These are phyloP conservation scores for Fusarium guadeloupense DNA, from an alignment of 2,329 filamentous ascomycete genomes.

Conservation along the genomic window DNA sequence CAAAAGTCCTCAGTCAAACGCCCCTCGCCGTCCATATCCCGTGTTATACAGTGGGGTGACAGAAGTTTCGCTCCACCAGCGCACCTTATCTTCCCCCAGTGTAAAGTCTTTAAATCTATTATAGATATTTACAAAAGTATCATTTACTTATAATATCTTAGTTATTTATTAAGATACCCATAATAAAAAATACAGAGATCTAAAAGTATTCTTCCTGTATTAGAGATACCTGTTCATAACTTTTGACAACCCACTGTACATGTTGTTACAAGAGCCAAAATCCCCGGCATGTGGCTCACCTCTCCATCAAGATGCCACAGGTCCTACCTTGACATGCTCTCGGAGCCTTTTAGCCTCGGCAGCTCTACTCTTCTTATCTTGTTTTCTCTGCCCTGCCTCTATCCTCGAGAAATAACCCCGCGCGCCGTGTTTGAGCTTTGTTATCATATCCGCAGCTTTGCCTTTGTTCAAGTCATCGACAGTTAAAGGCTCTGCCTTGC, in stretches of 20 bases:
- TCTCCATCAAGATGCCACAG: constrained; percentile 45
- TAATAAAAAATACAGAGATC: too few species aligned
- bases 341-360: constrained; percentile 54
- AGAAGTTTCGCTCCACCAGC: too few species aligned
- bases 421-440: constrained; percentile 86
- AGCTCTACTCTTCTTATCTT: constrained; percentile 50
- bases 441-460: constrained; percentile 88
- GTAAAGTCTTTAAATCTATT: too few species aligned
- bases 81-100: too few species aligned
- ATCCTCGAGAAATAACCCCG: constrained; percentile 67
- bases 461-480: constrained; percentile 75
- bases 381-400: constrained; percentile 62
- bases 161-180: too few species aligned
- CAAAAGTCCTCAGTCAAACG: constrained; percentile 9
- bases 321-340: constrained; percentile 66
- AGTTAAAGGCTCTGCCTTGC: constrained; percentile 61
- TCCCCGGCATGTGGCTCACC: constrained; percentile 5
- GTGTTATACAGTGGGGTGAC: too few species aligned
- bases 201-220: too few species aligned
- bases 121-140: too few species aligned
- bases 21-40: constrained; percentile 6
- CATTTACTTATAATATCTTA: too few species aligned
- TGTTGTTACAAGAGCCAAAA: constrained; percentile 17
- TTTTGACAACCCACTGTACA: too few species aligned
- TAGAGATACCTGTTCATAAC: too few species aligned